These are phyloP conservation scores for Pseudohyphozyma bogoriensis DNA, from an alignment of 768 basidiomycete genomes.

Conservation along the genomic window DNA sequence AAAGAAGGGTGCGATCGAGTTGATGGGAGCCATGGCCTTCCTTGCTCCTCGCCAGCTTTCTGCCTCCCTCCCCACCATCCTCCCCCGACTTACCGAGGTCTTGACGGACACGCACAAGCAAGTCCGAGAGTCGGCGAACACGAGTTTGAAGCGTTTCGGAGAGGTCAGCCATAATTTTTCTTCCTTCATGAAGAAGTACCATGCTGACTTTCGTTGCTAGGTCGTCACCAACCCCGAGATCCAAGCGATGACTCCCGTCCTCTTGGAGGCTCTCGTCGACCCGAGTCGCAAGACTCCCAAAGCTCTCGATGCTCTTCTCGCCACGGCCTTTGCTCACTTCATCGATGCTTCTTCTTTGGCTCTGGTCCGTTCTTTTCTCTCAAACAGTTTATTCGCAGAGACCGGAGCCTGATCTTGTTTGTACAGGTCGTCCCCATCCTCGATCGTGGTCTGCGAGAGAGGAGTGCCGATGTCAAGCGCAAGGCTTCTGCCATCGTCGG, in stretches of 20 bases:
- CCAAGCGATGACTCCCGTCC: constrained; percentile 71
- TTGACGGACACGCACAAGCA: constrained; percentile 96
- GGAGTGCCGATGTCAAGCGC: constrained; percentile 86
- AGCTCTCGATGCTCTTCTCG: constrained; percentile 73
- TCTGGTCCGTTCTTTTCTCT: constrained; percentile 52
- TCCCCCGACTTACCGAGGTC: constrained; percentile 87
- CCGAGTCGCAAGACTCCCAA: constrained; percentile 72
- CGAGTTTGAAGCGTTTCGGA: constrained; percentile 92
- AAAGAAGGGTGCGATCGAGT: constrained; percentile 87
- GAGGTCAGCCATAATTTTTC: constrained; percentile 46
- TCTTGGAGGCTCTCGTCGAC: constrained; percentile 91
- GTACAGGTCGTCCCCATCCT: constrained; percentile 81
- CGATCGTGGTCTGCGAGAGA: constrained; percentile 81
- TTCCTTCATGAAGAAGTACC: background rate
- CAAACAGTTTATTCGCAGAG: background rate
- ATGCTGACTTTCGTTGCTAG: background rate
- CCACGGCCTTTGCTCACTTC: constrained; percentile 94
- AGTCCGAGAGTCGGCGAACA: constrained; percentile 84
- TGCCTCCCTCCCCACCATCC: constrained; percentile 86
- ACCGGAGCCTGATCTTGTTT: constrained; percentile 1
- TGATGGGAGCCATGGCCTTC: constrained; percentile 97
- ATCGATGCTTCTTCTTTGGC: constrained; percentile 95
- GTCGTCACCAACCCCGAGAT: constrained; percentile 98
- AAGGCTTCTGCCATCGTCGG: constrained; percentile 95
- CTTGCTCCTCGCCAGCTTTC: constrained; percentile 93